Conservation (phyloP, 768 basidiomycete species). For the Pisolithus albus region DNA sequence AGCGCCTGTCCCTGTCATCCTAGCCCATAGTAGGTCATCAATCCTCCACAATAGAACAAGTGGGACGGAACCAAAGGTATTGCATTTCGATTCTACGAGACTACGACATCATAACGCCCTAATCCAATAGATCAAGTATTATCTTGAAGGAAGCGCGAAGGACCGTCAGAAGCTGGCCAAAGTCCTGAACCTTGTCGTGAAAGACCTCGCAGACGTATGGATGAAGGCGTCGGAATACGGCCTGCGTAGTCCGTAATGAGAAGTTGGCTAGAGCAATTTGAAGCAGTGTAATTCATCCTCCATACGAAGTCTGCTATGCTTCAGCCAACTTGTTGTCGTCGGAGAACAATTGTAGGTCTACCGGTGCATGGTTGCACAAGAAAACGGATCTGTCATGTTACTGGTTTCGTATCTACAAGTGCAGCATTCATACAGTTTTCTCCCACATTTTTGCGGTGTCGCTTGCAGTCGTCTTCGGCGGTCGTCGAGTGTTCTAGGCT, state of each 20-base stretch:
- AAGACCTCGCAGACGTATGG: conserved; percentile 61
- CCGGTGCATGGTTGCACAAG: no score
- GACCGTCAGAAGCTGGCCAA: conserved; percentile 39
- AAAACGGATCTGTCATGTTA: no score
- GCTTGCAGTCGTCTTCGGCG: no score
- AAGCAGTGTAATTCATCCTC: background rate
- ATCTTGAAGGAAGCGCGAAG: conserved; percentile 71
- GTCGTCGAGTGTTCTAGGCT: no score
- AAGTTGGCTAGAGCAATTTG: no score
- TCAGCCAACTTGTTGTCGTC: background rate
- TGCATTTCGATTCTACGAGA: background rate
- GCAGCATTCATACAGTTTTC: no score
- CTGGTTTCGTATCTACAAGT: no score
- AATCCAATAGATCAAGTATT: conserved; percentile 67
- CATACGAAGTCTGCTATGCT: no score
- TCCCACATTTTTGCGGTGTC: no score
- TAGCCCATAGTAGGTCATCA: background rate
- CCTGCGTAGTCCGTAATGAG: conserved; percentile 29
- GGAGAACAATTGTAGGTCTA: background rate
- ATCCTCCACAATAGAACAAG: conserved; percentile 50
- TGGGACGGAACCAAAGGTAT: conserved; percentile 86
- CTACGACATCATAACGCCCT: background rate
- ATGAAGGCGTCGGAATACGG: conserved; percentile 53
- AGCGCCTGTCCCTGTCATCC: conserved; percentile 7
- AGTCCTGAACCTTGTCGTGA: conserved; percentile 49